Evolutionary conservation across 345 rosid genomes (phyloP).

Genomic region (Chamaenerion angustifolium): DNA sequence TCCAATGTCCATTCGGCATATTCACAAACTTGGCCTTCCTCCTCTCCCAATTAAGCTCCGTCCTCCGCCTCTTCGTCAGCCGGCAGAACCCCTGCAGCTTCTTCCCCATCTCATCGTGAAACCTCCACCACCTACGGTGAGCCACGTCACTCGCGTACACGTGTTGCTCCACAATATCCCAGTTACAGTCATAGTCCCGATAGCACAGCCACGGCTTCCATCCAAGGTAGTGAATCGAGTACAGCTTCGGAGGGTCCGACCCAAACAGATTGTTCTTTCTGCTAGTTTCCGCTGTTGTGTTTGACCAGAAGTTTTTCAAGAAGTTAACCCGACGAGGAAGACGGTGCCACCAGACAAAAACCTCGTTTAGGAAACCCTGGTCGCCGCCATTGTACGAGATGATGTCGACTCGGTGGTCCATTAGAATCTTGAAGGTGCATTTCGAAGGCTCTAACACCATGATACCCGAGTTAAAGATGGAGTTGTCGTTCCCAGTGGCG

Average conservation of each 20-base stretch:
- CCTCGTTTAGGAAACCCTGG: constrained; percentile 76
- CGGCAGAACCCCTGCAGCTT: constrained; percentile 51
- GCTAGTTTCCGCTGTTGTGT: constrained; percentile 48
- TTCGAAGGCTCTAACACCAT: constrained; percentile 96
- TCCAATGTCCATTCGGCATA: constrained; percentile 55
- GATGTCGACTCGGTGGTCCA: constrained; percentile 47
- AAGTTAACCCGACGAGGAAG: constrained; percentile 69
- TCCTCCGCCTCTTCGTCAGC: constrained; percentile 46
- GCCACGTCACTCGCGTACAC: constrained; percentile 93
- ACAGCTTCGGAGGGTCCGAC: constrained; percentile 65
- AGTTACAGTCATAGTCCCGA: constrained; percentile 89
- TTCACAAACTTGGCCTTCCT: constrained; percentile 36
- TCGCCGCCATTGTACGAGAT: constrained; percentile 93
- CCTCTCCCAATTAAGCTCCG: constrained; percentile 68
- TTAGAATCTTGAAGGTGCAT: constrained; percentile 56
- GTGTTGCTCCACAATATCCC: constrained; percentile 27
- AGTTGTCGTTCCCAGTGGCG: constrained; percentile 75
- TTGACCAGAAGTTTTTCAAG: constrained; percentile 83
- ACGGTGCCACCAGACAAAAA: constrained; percentile 90
- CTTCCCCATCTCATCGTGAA: constrained; percentile 56
- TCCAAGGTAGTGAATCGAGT: constrained; percentile 72
- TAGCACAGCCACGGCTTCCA: constrained; percentile 87
- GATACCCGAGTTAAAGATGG: constrained; percentile 82
- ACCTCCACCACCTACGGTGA: constrained; percentile 70
- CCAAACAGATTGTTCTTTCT: constrained; percentile 61